A percentile compares a stretch with the other conserved stretches of the same genome.
Evolutionary conservation across 371 early-diverging fungal species (phyloP).

Genomic region (Mortierella sp.): DNA sequence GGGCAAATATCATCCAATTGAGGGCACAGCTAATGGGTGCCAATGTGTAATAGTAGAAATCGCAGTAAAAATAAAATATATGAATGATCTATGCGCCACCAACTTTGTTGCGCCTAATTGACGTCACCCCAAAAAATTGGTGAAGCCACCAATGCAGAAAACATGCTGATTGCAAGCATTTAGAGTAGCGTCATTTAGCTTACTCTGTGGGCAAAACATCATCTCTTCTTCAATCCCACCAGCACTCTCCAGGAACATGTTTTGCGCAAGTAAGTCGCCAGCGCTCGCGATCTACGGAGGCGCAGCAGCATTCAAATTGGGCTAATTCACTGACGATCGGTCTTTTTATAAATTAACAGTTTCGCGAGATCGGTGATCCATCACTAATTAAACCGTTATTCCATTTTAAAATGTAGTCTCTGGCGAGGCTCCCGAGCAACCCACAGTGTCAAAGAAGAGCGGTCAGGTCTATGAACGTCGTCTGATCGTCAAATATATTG

Average conservation of each 20-base stretch:
- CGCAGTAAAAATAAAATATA: not conserved
- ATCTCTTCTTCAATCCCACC: constrained; percentile 10
- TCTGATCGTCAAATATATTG: constrained; percentile 89
- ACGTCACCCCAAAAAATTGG: not conserved
- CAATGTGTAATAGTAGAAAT: constrained; percentile 9
- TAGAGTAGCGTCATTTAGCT: not conserved
- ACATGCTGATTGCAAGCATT: not conserved
- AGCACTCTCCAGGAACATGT: constrained; percentile 56
- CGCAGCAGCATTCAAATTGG: not conserved
- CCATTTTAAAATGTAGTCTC: constrained; percentile 73
- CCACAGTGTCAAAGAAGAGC: constrained; percentile 87
- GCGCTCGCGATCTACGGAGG: not conserved
- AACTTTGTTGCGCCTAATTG: not conserved
- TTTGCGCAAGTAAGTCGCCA: constrained; percentile 69
- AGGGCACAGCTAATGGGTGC: constrained; percentile 54
- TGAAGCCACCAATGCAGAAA: not conserved
- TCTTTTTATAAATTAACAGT: not conserved
- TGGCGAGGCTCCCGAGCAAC: constrained; percentile 90
- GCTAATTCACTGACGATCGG: not conserved
- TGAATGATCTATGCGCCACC: not conserved
- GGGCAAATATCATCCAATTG: constrained; percentile 64
- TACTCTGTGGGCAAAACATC: not conserved
- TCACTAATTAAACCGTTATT: not conserved
- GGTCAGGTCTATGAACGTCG: constrained; percentile 90
- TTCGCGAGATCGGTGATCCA: not conserved